These are phyloP conservation scores for Citeromyces matritensis DNA, from an alignment of 805 yeast species.

Conservation along the genomic window DNA sequence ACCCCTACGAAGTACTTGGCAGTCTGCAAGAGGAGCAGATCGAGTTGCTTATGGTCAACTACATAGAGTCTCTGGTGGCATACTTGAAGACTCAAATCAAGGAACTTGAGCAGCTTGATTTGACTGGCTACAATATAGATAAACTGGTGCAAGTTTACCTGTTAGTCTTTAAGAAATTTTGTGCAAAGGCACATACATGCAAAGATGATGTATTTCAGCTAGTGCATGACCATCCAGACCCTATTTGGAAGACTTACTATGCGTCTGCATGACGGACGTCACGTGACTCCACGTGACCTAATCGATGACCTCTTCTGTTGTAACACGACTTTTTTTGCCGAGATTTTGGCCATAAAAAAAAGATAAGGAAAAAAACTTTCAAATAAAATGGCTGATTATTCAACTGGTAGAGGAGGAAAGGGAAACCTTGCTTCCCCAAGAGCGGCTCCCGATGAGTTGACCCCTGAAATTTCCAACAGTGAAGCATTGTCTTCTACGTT, in stretches of 20 bases:
- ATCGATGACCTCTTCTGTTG: no score
- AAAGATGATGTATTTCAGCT: no score
- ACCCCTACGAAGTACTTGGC: no score
- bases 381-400: conserved; percentile 1
- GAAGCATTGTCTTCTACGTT: conserved; percentile 8
- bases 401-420: conserved; percentile 20
- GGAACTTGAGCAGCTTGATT: background rate
- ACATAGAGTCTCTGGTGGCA: background rate
- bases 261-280: no score
- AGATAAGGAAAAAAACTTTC: background rate
- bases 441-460: conserved; percentile 4
- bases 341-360: background rate
- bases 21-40: no score
- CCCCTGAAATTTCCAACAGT: conserved; percentile 5
- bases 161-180: no score
- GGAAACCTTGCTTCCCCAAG: conserved; percentile 13
- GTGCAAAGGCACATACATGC: no score
- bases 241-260: no score
- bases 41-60: conserved; percentile 6
- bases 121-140: background rate
- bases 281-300: no score
- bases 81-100: background rate
- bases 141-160: no score
- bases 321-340: no score
- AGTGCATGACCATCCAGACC: no score